A percentile compares a stretch with the other conserved stretches of the same genome.
These are phyloP conservation scores for Crepidotus variabilis DNA, from an alignment of 768 basidiomycete species.

Conservation along the genomic window DNA sequence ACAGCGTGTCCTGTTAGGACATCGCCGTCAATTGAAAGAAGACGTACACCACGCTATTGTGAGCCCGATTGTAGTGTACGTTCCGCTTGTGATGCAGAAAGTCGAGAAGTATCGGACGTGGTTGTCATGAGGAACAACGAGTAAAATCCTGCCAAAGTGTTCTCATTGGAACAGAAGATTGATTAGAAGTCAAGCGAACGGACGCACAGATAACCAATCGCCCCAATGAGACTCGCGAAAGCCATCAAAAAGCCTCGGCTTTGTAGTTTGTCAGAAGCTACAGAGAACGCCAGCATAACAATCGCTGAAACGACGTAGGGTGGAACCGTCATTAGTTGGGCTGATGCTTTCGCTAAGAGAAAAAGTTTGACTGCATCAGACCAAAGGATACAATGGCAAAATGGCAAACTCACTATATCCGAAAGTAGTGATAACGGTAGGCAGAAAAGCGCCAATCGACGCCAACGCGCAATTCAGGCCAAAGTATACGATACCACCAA, in stretches of 20 bases:
- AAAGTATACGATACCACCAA: constrained; percentile 73
- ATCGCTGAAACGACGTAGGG: constrained; percentile 73
- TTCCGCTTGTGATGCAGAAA: constrained; percentile 74
- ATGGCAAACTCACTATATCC: constrained; percentile 55
- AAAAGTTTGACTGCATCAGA: neutral
- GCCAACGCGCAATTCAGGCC: constrained; percentile 73
- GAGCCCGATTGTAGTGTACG: constrained; percentile 72
- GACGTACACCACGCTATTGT: constrained; percentile 75
- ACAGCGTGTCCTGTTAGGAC: neutral
- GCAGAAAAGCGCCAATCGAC: constrained; percentile 81
- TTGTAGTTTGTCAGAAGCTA: constrained; percentile 63
- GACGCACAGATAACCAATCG: constrained; percentile 61
- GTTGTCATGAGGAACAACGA: constrained; percentile 47
- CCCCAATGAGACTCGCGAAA: constrained; percentile 40
- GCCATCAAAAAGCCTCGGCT: constrained; percentile 50
- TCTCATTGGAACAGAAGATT: neutral
- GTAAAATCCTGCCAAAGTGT: constrained; percentile 40
- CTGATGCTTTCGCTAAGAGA: constrained; percentile 51
- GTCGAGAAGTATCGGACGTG: constrained; percentile 75
- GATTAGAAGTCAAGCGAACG: neutral
- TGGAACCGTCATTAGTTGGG: constrained; percentile 76
- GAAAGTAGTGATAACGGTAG: constrained; percentile 74
- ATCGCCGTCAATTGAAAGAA: neutral
- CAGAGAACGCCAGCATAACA: constrained; percentile 57
- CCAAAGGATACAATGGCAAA: neutral